Evolutionary conservation across 768 basidiomycete genomes (phyloP).

Genomic region (Xerocomellus dryophilus): DNA sequence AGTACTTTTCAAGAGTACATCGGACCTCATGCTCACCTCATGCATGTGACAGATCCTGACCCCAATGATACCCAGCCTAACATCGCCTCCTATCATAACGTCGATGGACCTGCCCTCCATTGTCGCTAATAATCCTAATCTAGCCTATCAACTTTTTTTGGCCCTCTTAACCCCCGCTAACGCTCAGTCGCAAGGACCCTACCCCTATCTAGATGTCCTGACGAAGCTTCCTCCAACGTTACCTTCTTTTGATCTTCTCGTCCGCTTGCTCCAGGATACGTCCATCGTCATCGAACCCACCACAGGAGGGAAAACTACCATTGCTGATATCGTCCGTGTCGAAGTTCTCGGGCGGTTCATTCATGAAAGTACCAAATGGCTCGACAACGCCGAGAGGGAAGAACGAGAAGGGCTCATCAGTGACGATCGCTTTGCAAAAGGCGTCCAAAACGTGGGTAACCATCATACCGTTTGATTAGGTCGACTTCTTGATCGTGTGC

Average conservation of each 20-base stretch:
- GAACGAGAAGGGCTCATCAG: conserved; percentile 65
- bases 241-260: conserved; percentile 70
- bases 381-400: conserved; percentile 67
- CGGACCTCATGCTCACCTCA: not conserved
- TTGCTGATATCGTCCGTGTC: conserved; percentile 60
- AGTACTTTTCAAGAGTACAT: not conserved
- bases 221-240: conserved; percentile 67
- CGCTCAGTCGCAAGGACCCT: conserved; percentile 30
- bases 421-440: conserved; percentile 71
- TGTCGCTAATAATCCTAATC: conserved; percentile 62
- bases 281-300: conserved; percentile 42
- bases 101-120: conserved; percentile 66
- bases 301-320: conserved; percentile 50
- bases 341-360: conserved; percentile 72
- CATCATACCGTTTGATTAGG: not conserved
- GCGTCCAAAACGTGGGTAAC: conserved; percentile 62
- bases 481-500: not conserved
- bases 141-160: conserved; percentile 66
- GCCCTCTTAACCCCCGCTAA: conserved; percentile 48
- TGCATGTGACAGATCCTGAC: conserved; percentile 42
- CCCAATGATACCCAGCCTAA: conserved; percentile 46
- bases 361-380: conserved; percentile 64
- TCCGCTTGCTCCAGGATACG: conserved; percentile 62
- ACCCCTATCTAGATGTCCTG: conserved; percentile 61
- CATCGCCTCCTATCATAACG: conserved; percentile 53